phyloP scores from a whole-genome alignment of 2,329 filamentous ascomycete species.

The Epichloe gansuensis region DNA sequence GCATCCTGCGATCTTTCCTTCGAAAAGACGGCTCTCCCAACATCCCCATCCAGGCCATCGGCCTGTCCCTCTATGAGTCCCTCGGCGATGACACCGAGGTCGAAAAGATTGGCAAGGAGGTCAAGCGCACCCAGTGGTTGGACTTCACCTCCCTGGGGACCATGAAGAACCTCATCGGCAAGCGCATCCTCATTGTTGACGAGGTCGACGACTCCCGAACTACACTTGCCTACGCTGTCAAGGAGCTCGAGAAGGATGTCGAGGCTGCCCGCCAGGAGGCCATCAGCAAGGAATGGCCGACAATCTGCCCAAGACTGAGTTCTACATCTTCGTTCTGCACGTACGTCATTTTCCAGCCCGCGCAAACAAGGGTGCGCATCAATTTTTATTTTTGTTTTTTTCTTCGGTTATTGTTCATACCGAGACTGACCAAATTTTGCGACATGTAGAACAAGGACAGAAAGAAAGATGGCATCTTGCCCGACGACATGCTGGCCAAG shows the following conservation, averaged over 20 bases:
- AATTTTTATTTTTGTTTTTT: background rate
- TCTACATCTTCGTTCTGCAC: slow-evolving; percentile 92
- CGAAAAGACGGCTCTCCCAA: slow-evolving; percentile 78
- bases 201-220: slow-evolving; percentile 94
- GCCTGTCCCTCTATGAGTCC: slow-evolving; percentile 89
- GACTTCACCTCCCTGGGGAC: slow-evolving; percentile 72
- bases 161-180: slow-evolving; percentile 82
- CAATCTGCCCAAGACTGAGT: slow-evolving; percentile 59
- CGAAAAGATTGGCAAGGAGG: slow-evolving; percentile 80
- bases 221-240: slow-evolving; percentile 86
- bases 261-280: slow-evolving; percentile 58
- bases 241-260: slow-evolving; percentile 90
- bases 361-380: background rate
- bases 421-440: background rate
- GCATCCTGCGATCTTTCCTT: slow-evolving; percentile 95
- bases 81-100: slow-evolving; percentile 44
- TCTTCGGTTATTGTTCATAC: background rate
- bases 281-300: slow-evolving; percentile 63
- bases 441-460: slow-evolving; percentile 84
- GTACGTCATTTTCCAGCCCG: slow-evolving; percentile 38
- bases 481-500: slow-evolving; percentile 61
- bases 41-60: slow-evolving; percentile 98
- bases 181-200: slow-evolving; percentile 84
- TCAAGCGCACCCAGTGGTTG: slow-evolving; percentile 96
- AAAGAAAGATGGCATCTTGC: slow-evolving; percentile 79